Base-by-base conservation (phyloP, 1,139 yeast genomes). In the Yamadazyma dendronema region DNA sequence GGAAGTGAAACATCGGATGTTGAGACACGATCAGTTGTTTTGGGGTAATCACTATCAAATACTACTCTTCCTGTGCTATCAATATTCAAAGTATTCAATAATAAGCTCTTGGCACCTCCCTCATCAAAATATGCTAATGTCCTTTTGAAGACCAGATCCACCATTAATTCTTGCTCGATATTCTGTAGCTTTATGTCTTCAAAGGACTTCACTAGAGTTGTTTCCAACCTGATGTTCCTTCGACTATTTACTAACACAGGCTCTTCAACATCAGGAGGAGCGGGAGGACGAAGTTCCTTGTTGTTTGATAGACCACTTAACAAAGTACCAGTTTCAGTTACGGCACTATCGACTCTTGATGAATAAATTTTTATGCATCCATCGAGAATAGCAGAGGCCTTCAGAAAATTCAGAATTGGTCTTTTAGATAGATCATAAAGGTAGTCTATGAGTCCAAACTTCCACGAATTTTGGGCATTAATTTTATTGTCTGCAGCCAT, bases 41-140 rank as follows among this genome's bases (percentile, higher is more conserved):
- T n/a, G 13, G 13, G 31, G 4, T 22, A 14, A 2, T 74, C 63
- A 4, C 74, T 72, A 46, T 79, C 86, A 50, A 81, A 79, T 2
- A 79, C 73, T n/a, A 82, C 76, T 36, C 83, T 57, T 0, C 87
- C 86, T 1, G 66, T 52, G 3, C 58, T 41, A 46, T 80, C 84
- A 14, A 80, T 69, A 35, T 64, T 65, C 38, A 89, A 68, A 2
- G 88, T 78, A 47, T 87, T 88, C 51, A 87, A 61, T 34, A 89
- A 62, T 39, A 89, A 64, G 35, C 95, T 84, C 51, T 83, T 85
- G 6, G 96, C 88, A 8, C 96, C 96, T 27, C 96, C 96, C 61
- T 89, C 96, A 56, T 89, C 96, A 53, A 88, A 89, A 41, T 87
- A 96, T 0, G 95, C 85, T 31, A 89, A 68, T 34, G 94, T 88